Evolutionary conservation across 805 yeast species (phyloP).

Genomic region (Hanseniaspora mollemarum): DNA sequence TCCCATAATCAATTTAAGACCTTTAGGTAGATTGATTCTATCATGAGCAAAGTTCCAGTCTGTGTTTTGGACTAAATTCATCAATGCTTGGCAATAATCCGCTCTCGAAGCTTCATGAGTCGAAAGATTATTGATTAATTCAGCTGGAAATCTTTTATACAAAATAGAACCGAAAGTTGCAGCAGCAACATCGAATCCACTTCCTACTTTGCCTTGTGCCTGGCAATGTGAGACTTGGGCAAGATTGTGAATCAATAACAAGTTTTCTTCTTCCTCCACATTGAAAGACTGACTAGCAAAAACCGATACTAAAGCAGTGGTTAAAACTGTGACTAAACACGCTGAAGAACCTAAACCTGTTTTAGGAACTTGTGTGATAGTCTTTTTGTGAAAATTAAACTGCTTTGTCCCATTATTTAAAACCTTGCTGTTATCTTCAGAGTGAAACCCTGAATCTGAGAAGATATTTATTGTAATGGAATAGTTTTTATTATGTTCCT

Average conservation of each 20-base stretch:
- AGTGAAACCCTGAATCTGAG: slow-evolving; percentile 84
- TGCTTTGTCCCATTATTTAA: slow-evolving; percentile 30
- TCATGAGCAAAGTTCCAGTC: slow-evolving; percentile 54
- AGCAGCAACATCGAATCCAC: slow-evolving; percentile 95
- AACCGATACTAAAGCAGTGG: slow-evolving; percentile 50
- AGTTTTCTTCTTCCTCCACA: slow-evolving; percentile 21
- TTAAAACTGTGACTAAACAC: slow-evolving; percentile 71
- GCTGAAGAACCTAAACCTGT: slow-evolving; percentile 97
- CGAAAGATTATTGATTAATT: slow-evolving; percentile 34
- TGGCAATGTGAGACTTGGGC: slow-evolving; percentile 84
- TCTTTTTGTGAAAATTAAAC: slow-evolving; percentile 49
- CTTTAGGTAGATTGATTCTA: slow-evolving; percentile 54
- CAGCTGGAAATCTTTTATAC: slow-evolving; percentile 64
- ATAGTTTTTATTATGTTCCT: slow-evolving; percentile 19
- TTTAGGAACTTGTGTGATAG: slow-evolving; percentile 67
- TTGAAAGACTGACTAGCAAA: slow-evolving; percentile 33
- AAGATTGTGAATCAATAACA: slow-evolving; percentile 55
- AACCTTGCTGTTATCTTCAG: slow-evolving; percentile 42
- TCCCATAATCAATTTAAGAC: slow-evolving; percentile 72
- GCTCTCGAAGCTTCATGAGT: slow-evolving; percentile 18
- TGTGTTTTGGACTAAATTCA: slow-evolving; percentile 31
- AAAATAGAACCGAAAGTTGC: slow-evolving; percentile 85
- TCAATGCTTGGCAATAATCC: slow-evolving; percentile 27
- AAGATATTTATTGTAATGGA: slow-evolving; percentile 47
- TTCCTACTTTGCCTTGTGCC: slow-evolving; percentile 91